A percentile compares a stretch with the other conserved stretches of the same genome.
These are phyloP conservation scores for Penicillium sp. DNA, from an alignment of 2,329 filamentous ascomycete genomes.

Conservation along the genomic window DNA sequence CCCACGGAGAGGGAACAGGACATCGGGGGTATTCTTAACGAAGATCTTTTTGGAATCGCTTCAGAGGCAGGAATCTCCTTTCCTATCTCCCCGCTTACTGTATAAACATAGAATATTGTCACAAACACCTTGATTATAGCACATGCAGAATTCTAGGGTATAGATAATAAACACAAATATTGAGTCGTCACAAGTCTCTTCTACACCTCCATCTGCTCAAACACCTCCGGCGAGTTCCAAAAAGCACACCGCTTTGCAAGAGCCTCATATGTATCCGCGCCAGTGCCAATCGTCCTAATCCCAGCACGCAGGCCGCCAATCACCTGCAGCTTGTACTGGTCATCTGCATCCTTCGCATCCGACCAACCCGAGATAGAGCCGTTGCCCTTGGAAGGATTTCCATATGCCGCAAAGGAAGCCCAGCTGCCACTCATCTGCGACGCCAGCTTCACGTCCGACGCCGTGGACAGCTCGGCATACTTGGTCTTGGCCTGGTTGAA, in stretches of 20 bases:
- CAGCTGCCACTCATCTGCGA: conserved; percentile 13
- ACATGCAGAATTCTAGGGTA: no score
- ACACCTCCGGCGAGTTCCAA: conserved; percentile 8
- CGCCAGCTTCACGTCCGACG: conserved; percentile 4
- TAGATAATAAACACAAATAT: no score
- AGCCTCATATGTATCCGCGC: conserved; percentile 4
- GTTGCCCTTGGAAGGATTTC: conserved; percentile 4
- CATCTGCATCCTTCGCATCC: neutral
- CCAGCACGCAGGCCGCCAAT: conserved; percentile 8
- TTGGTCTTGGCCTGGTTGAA: conserved; percentile 11
- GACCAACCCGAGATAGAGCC: conserved; percentile 5
- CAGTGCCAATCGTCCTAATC: no score
- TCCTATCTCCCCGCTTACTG: no score
- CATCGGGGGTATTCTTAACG: no score
- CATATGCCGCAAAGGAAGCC: conserved; percentile 11
- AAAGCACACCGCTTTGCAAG: conserved; percentile 9
- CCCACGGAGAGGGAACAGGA: no score
- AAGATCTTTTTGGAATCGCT: no score
- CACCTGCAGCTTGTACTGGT: conserved; percentile 1
- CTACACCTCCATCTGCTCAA: conserved; percentile 6
- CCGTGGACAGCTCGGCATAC: conserved; percentile 6
- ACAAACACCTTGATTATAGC: no score
- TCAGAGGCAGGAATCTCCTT: no score
- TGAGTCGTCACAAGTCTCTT: no score
- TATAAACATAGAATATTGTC: no score